These are phyloP conservation scores for Rhizophagus prolifer DNA, from an alignment of 192 early-diverging fungal species.

Conservation along the genomic window DNA sequence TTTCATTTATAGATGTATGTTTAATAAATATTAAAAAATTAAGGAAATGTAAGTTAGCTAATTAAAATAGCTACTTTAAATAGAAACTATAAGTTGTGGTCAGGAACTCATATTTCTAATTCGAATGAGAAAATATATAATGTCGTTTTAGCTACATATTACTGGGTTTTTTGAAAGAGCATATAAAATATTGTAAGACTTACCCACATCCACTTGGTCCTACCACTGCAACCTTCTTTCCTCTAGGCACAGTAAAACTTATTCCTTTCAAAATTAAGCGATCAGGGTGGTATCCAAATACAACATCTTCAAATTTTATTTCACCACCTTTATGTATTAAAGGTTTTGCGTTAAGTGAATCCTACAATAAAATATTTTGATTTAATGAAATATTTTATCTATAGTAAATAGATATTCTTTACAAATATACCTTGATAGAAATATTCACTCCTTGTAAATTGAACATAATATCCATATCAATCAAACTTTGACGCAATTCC, in stretches of 20 bases:
- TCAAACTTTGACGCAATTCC: slow-evolving; percentile 89
- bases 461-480: slow-evolving; percentile 99
- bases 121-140: not conserved
- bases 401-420: not conserved
- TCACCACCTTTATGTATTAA: slow-evolving; percentile 64
- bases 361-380: slow-evolving; percentile 25
- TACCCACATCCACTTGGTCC: slow-evolving; percentile 92
- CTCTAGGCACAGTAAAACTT: slow-evolving; percentile 80
- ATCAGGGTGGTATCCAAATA: slow-evolving; percentile 84
- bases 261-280: slow-evolving; percentile 62
- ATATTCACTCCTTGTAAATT: slow-evolving; percentile 61
- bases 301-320: slow-evolving; percentile 84
- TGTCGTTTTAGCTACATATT: not conserved
- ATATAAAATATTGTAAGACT: slow-evolving; percentile 37
- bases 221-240: slow-evolving; percentile 87
- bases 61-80: not conserved
- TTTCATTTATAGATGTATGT: slow-evolving; percentile 42
- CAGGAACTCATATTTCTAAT: not conserved
- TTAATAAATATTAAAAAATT: not conserved
- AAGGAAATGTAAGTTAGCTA: not conserved
- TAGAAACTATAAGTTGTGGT: not conserved
- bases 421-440: slow-evolving; percentile 33
- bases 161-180: slow-evolving; percentile 32
- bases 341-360: slow-evolving; percentile 57
- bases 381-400: too few relatives aligned